Base-by-base conservation (phyloP, 1,284 basidiomycete genomes). In the Kalmanozyma brasiliensis region DNA sequence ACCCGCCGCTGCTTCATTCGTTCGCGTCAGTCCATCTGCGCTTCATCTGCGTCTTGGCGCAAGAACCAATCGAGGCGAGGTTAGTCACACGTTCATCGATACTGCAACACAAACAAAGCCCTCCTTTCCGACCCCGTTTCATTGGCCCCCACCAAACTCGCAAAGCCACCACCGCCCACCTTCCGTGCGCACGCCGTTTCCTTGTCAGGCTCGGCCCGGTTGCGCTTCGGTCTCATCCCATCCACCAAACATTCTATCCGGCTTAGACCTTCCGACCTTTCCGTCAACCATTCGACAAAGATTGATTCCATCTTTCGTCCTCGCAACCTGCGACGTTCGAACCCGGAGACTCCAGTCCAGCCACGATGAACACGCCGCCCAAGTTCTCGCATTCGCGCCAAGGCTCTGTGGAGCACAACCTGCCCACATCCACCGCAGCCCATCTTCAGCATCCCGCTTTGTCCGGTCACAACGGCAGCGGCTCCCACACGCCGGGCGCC, bases 331-430 rank as follows among this genome's bases (percentile, higher is more conserved):
- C 24, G 17, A 33, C 26, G 24, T 37, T 26, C 20, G 47, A 13
- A 13, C 8, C 10, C 6, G 24, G 32, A 8, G 14, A 20, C 30
- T 17, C 16, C 26, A 10, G 17, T 22, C 22, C 45, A 32, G 23
- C 36, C 4, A 49, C 41, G 41, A 72, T 72, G 69, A 72, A 72
- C 49, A 72, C 69, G 13, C 64, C 69, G 16, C 69, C 69, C 16
- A 58, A 37, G 37, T 72, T 63, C 48, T 72, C 69, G 13, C 69
- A 67, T 33, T 72, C 69, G n/a, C 58, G 69, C 19, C 69, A 72
- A 51, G 60, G 69, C 51, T 72, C 69, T 3, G 60, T 63, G 9
- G 69, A 72, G 45, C 52, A 58, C 35, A 59, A n/a, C 33, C 10
- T 51, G 33, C 47, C 62, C 33, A 45, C 49, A 20, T 38, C 55